Evolutionary conservation across 495 filamentous ascomycete species (phyloP), one percentile per base, ranked within the genome.

Genomic region (Tuber aestivum): DNA sequence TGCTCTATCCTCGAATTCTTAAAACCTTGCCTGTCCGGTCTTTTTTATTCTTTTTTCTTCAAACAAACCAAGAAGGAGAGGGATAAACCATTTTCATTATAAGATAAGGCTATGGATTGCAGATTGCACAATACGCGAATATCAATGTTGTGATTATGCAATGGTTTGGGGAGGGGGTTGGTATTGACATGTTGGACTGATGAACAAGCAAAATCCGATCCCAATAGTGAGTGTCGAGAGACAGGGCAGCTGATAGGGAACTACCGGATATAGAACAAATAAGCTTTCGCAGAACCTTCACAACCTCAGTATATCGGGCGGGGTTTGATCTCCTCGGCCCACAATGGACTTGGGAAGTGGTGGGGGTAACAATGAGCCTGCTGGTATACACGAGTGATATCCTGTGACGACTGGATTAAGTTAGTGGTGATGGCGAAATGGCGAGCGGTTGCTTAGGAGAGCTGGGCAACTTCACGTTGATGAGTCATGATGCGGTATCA

Each of bases 181-280:
- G 10, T 35, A 65, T 35, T 32, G 56, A 35, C 27, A 32, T 18
- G 10, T 12, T 65, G 56, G 56, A 65, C 56, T 65, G 56, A 65
- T 65, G 56, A 65, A 65, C 56, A 65, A 65, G 56, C 27, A 65
- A 65, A 65, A 35, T 65, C 27, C 56, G 56, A 65, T 65, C 56
- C 56, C 56, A 65, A 35, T 32, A 65, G 27, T 65, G 56, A 32
- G 27, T 35, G 56, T 65, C 56, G 7, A 35, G 56, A 65, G 56
- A 32, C 14, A 35, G 27, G 10, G 27, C 56, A 65, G 12, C 56
- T 65, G 56, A 65, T 65, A 65, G 27, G 56, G 56, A 65, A 65
- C 56, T 65, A 35, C 27, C 56, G 56, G 56, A 32, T 65, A 65
- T 65, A 20, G 56, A 65, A 65, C 56, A 65, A 18, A 32, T 65